Evolutionary conservation across 768 basidiomycete species (phyloP).

Genomic region (Amanita jacksonii): DNA sequence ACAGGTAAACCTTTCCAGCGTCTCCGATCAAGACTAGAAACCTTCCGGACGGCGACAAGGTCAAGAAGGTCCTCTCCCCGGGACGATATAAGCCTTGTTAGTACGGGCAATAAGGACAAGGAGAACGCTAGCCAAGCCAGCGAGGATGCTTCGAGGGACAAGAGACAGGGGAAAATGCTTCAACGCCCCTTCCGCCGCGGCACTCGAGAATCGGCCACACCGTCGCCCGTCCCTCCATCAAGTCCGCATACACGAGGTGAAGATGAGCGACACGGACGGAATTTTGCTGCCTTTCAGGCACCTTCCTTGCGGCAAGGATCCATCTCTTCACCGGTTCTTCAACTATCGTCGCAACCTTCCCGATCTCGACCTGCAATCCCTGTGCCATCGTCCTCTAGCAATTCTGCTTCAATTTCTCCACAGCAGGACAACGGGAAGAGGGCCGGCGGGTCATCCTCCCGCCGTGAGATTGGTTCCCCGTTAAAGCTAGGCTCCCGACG

Average conservation of each 20-base stretch:
- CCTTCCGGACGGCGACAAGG: slow-evolving; percentile 52
- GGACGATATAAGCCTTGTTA: slow-evolving; percentile 37
- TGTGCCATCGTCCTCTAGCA: slow-evolving; percentile 37
- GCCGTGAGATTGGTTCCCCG: slow-evolving; percentile 13
- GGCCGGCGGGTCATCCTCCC: slow-evolving; percentile 25
- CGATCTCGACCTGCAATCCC: slow-evolving; percentile 38
- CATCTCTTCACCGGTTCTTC: slow-evolving; percentile 66
- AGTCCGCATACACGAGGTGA: slow-evolving; percentile 13
- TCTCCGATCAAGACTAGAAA: slow-evolving; percentile 57
- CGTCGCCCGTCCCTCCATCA: slow-evolving; percentile 30
- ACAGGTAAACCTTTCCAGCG: slow-evolving; percentile 48
- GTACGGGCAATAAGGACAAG: slow-evolving; percentile 30
- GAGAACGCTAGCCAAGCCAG: slow-evolving; percentile 28
- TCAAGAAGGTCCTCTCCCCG: slow-evolving; percentile 35
- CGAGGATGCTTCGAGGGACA: slow-evolving; percentile 27
- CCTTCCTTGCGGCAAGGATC: slow-evolving; percentile 64
- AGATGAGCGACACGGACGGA: slow-evolving; percentile 32
- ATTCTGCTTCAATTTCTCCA: slow-evolving; percentile 36
- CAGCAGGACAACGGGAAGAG: slow-evolving; percentile 34
- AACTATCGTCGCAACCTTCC: slow-evolving; percentile 52
- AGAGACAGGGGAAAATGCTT: slow-evolving; percentile 36
- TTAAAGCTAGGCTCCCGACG: slow-evolving; percentile 9
- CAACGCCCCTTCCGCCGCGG: slow-evolving; percentile 34
- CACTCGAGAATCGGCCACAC: slow-evolving; percentile 29
- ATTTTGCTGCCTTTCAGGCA: slow-evolving; percentile 47